Evolutionary conservation across 2,329 filamentous ascomycete genomes (phyloP).

Genomic region (Fusarium haematococcum): DNA sequence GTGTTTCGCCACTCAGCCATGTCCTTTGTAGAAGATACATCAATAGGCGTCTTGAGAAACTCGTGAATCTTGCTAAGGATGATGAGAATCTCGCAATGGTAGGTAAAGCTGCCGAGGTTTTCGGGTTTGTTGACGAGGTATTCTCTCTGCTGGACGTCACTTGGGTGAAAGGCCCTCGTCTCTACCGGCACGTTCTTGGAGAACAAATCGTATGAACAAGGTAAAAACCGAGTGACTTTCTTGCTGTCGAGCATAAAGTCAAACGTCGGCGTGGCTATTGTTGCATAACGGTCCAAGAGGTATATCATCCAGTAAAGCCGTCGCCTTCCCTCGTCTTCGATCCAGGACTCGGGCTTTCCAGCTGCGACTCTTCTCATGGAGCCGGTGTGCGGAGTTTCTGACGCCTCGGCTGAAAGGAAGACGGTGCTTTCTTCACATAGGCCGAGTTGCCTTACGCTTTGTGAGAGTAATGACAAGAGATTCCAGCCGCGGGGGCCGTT

Average conservation of each 20-base stretch:
- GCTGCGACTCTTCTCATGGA: constrained; percentile 51
- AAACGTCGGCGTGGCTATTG: constrained; percentile 54
- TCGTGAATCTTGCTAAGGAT: constrained; percentile 58
- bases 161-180: constrained; percentile 48
- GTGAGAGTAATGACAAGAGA: constrained; percentile 52
- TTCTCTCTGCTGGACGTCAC: constrained; percentile 41
- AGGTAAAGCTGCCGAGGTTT: constrained; percentile 59
- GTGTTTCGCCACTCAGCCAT: constrained; percentile 56
- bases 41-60: constrained; percentile 55
- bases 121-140: constrained; percentile 54
- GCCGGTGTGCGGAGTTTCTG: constrained; percentile 49
- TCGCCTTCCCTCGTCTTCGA: constrained; percentile 58
- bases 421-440: constrained; percentile 55
- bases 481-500: constrained; percentile 59
- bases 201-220: constrained; percentile 59
- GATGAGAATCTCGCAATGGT: constrained; percentile 58
- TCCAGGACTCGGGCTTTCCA: constrained; percentile 55
- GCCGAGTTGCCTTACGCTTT: constrained; percentile 54
- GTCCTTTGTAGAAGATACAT: constrained; percentile 52
- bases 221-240: constrained; percentile 55
- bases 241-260: constrained; percentile 57
- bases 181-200: constrained; percentile 58
- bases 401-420: constrained; percentile 49
- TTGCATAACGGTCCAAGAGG: constrained; percentile 57
- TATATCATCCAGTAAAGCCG: constrained; percentile 60